Conservation (phyloP, 805 yeast species). For the Schwanniomyces pseudopolymorphus region DNA sequence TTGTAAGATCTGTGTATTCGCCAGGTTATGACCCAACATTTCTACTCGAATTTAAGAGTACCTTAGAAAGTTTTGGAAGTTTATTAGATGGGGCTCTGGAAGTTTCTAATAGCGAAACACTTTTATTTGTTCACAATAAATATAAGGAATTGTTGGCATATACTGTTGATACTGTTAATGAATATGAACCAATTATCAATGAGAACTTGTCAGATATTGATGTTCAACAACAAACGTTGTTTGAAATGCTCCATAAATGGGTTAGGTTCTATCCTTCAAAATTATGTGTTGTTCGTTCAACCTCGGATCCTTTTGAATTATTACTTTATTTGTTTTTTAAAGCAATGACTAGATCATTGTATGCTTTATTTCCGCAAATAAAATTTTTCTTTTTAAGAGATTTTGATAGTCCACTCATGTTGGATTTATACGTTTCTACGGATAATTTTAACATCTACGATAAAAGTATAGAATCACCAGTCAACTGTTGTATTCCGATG, state of each 20-base stretch:
- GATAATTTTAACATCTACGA: slow-evolving; percentile 23
- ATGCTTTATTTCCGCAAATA: slow-evolving; percentile 39
- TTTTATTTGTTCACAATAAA: slow-evolving; percentile 18
- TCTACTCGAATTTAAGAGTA: slow-evolving; percentile 24
- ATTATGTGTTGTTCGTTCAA: slow-evolving; percentile 19
- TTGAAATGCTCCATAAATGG: slow-evolving; percentile 36
- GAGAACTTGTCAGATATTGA: slow-evolving; percentile 22
- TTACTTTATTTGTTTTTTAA: slow-evolving; percentile 32
- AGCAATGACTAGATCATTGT: slow-evolving; percentile 31
- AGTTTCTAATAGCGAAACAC: slow-evolving; percentile 3
- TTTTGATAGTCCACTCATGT: slow-evolving; percentile 41
- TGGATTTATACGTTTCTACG: slow-evolving; percentile 28
- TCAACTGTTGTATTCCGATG: slow-evolving; percentile 9
- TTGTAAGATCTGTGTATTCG: slow-evolving; percentile 31
- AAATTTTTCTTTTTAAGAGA: slow-evolving; percentile 39
- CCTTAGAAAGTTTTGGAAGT: slow-evolving; percentile 25
- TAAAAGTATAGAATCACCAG: slow-evolving; percentile 18
- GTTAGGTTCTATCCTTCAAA: slow-evolving; percentile 32
- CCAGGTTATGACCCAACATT: slow-evolving; percentile 35
- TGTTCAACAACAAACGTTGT: slow-evolving; percentile 31
- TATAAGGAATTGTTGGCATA: slow-evolving; percentile 23
- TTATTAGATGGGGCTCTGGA: slow-evolving; percentile 3
- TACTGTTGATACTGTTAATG: slow-evolving; percentile 21
- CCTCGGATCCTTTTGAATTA: slow-evolving; percentile 30
- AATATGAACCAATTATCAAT: slow-evolving; percentile 26